Conservation (phyloP, 2,329 filamentous ascomycete genomes). For the Talaromyces sp. region DNA sequence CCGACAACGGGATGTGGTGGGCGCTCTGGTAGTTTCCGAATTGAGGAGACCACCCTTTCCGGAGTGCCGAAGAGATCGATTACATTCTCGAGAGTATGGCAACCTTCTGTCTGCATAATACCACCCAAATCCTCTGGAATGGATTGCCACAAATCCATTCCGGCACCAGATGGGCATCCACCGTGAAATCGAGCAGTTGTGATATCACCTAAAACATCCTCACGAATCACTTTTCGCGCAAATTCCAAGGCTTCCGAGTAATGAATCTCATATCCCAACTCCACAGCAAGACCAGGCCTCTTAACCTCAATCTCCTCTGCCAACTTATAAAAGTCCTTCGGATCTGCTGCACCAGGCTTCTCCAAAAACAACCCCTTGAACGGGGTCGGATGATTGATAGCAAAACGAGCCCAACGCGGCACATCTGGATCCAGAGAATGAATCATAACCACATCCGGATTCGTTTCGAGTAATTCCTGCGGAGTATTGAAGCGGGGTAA, state of each 20-base stretch:
- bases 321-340: constrained; percentile 20
- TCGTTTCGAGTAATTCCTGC: constrained; percentile 19
- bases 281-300: constrained; percentile 17
- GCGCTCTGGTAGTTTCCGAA: constrained; percentile 20
- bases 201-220: constrained; percentile 21
- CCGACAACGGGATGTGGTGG: constrained; percentile 20
- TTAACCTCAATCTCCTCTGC: constrained; percentile 19
- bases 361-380: constrained; percentile 22
- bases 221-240: constrained; percentile 19
- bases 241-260: constrained; percentile 21
- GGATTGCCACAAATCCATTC: constrained; percentile 22
- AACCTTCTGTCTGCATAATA: constrained; percentile 20
- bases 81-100: constrained; percentile 20
- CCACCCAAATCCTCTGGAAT: constrained; percentile 17
- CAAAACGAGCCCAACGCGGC: constrained; percentile 20
- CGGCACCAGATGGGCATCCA: constrained; percentile 22
- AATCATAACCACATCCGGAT: constrained; percentile 23
- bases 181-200: constrained; percentile 22
- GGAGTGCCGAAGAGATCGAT: constrained; percentile 21
- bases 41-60: constrained; percentile 19
- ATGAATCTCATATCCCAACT: constrained; percentile 22
- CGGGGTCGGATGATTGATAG: constrained; percentile 19
- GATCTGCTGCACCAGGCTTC: constrained; percentile 22
- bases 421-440: constrained; percentile 22
- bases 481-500: constrained; percentile 18